Base-by-base conservation (phyloP, 2,329 filamentous ascomycete species). In the Penicillium nordicum region DNA sequence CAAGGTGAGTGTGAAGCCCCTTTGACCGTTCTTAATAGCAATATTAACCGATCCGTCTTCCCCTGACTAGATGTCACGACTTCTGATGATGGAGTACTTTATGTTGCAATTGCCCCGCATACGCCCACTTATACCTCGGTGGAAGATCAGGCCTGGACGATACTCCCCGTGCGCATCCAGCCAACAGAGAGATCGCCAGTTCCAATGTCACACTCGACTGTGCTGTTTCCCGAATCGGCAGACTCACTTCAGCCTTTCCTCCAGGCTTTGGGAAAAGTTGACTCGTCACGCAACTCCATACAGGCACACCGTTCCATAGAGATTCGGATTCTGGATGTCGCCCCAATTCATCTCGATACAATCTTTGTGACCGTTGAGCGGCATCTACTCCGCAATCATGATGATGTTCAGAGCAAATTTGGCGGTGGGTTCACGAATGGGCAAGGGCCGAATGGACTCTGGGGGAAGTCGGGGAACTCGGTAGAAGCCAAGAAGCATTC, bases 281-380 rank as follows among this genome's bases (percentile, higher is more conserved):
- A 91, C 25, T 88, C 89, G 12, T 90, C 89, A 55, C 91, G 89
- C 71, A 81, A 90, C 44, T 82, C 86, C 27, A 85, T 85, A 62
- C 85, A 88, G 66, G 85, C 87, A 64, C 87, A 90, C 64, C 84
- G 86, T 61, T 86, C 89, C 9, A 88, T 97, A 62, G 92, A 97
- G 73, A 88, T 97, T 60, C 81, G 90, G 56, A 82, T 95, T 27
- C 79, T 95, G 56, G 89, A 96, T 69, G 89, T 94, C 8, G 82
- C 87, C 9, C 89, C 93, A 1, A 75, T 97, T 27, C 82, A 87
- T 2, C 78, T 97, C 27, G 90, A 97, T 58, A 90, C 89, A 0
- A 83, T 97, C 16, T 96, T 91, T 70, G 90, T 97, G 56, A 91
- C 84, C 48, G 80, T 97, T 7, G 92, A 97, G 69, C 88, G 86